Percentiles rank a stretch among this genome's conserved stretches.
Evolutionary conservation across 345 rosid genomes (phyloP).

Genomic region (Pistacia atlantica): DNA sequence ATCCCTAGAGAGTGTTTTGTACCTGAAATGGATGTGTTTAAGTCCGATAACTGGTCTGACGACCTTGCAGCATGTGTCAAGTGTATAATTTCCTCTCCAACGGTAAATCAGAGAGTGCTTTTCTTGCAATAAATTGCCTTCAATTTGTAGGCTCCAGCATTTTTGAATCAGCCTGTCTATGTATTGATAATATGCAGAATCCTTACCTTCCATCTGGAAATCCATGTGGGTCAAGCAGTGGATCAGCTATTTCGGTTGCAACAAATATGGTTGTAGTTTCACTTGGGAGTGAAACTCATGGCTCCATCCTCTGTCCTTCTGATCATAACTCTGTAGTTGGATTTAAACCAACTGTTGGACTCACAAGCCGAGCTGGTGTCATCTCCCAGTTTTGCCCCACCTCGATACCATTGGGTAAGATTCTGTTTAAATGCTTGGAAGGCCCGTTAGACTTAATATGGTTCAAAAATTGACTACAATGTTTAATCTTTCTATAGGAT

Average conservation of each 20-base stretch:
- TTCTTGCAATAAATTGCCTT: neutral
- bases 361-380: slow-evolving; percentile 37
- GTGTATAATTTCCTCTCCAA: neutral
- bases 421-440: neutral
- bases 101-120: neutral
- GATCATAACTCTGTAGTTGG: slow-evolving; percentile 35
- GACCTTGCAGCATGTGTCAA: neutral
- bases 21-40: neutral
- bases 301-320: slow-evolving; percentile 33
- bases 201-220: slow-evolving; percentile 16
- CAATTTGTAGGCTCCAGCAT: neutral
- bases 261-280: slow-evolving; percentile 35
- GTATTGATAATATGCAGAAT: slow-evolving; percentile 21
- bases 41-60: neutral
- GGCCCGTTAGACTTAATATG: neutral
- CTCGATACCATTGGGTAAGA: slow-evolving; percentile 37
- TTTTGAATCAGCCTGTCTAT: neutral
- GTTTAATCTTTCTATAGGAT: neutral
- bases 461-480: neutral
- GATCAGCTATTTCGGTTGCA: slow-evolving; percentile 33
- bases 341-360: slow-evolving; percentile 34
- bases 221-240: slow-evolving; percentile 34
- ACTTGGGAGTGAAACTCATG: slow-evolving; percentile 29
- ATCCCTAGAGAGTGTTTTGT: neutral
- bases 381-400: slow-evolving; percentile 25